Percentiles rank a stretch among this genome's conserved stretches.
phyloP scores from a whole-genome alignment of 441 rosid species.

The Pelargonium fulgidum region DNA sequence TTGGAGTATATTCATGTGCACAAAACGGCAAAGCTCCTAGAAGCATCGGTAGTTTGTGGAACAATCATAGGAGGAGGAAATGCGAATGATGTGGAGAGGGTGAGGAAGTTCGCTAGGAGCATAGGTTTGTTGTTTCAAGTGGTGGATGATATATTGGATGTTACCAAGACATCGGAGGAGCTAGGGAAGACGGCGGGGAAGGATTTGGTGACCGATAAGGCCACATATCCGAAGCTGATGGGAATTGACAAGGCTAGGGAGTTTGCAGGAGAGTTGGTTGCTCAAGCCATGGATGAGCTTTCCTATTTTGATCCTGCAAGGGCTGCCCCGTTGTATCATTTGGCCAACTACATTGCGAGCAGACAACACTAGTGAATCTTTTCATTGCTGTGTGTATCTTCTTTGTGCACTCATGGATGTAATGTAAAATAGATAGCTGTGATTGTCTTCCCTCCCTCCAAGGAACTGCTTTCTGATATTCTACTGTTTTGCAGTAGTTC shows the following conservation, averaged over 20 bases:
- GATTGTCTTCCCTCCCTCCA: not conserved
- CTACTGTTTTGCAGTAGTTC: not conserved
- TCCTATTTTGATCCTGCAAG: slow-evolving; percentile 13
- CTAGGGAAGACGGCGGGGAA: slow-evolving; percentile 40
- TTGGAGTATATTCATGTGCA: slow-evolving; percentile 41
- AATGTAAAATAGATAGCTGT: not conserved
- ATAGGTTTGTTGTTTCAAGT: slow-evolving; percentile 44
- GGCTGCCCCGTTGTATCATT: slow-evolving; percentile 12
- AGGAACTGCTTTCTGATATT: not conserved
- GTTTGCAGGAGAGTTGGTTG: slow-evolving; percentile 12
- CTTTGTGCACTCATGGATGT: not conserved
- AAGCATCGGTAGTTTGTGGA: slow-evolving; percentile 32
- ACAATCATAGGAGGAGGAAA: slow-evolving; percentile 38
- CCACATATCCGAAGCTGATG: slow-evolving; percentile 39
- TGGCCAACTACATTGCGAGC: slow-evolving; percentile 17
- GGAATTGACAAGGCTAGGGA: slow-evolving; percentile 29
- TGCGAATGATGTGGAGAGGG: slow-evolving; percentile 29
- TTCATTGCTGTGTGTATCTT: not conserved
- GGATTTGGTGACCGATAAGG: slow-evolving; percentile 30
- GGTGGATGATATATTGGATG: slow-evolving; percentile 43
- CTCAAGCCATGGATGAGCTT: slow-evolving; percentile 12
- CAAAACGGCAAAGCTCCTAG: slow-evolving; percentile 40
- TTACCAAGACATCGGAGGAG: slow-evolving; percentile 32
- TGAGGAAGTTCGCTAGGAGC: slow-evolving; percentile 34
- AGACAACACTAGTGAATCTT: slow-evolving; percentile 14